Evolutionary conservation across 1,284 basidiomycete genomes (phyloP), one percentile per base, ranked within the genome.

Genomic region (Cystobasidiaceae sp.): DNA sequence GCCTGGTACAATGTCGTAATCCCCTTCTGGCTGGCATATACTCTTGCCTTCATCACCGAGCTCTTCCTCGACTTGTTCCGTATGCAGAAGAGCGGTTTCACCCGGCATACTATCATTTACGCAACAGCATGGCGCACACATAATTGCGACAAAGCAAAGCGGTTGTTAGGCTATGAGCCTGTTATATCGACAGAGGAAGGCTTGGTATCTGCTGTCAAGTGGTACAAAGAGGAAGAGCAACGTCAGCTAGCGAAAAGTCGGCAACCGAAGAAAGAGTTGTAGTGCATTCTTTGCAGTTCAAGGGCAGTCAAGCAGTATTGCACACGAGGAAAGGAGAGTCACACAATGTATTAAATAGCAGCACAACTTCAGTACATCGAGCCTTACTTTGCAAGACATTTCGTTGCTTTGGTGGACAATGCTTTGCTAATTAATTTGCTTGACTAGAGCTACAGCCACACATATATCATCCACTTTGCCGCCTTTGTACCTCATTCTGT

Each of bases 161-260:
- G 92, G 63, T 83, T 97, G 69, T 81, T 99, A 41, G 93, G 90
- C 1, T 98, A 98, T 77, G 89, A 92, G 75, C 96, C 94, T 0
- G 79, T 91, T 61, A 86, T 96, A 11, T 88, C 90, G 1, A 74
- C 98, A 33, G 86, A 92, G 69, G 93, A 98, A 71, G 94, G 91
- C 23, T 82, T 97, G 65, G 82, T 84, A 77, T 81, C 81, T 69
- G 89, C 87, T 76, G 83, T 91, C 0, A 67, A 69, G 32, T 59
- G 56, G 56, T 59, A 48, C n/a, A 59, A 49, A 39, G 56, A 59
- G 23, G 56, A 58, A 28, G 44, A 59, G 27, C 13, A 56, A 30
- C 39, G 37, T n/a, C 37, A 27, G 6, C n/a, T n/a, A n/a, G 2
- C 37, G n/a, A 17, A 56, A 28, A 27, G 32, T 25, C 37, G 44